Evolutionary conservation across 441 rosid species (phyloP).

Genomic region (Croton laevigatus): DNA sequence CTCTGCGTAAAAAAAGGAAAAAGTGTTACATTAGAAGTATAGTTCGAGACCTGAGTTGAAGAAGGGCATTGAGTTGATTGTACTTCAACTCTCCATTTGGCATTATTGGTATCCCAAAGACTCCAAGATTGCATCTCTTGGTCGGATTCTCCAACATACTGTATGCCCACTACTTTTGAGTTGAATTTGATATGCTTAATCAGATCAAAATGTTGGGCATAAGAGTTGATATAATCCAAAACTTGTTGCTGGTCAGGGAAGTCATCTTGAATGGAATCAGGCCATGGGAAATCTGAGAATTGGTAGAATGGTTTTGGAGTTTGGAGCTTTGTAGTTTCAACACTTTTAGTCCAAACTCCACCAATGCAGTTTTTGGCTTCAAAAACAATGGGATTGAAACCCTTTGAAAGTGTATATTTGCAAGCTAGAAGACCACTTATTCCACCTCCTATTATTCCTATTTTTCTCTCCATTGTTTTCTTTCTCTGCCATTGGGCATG

Average conservation of each 20-base stretch:
- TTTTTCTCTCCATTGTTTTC: conserved; percentile 3
- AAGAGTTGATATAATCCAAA: conserved; percentile 32
- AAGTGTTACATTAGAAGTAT: too few species aligned
- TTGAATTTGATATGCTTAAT: conserved; percentile 38
- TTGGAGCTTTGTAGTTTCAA: conserved; percentile 40
- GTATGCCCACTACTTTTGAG: conserved; percentile 30
- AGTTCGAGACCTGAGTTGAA: conserved; percentile 16
- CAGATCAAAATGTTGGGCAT: conserved; percentile 35
- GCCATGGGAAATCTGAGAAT: conserved; percentile 57
- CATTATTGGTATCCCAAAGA: conserved; percentile 31
- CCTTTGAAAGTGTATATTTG: conserved; percentile 39
- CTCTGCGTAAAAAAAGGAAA: too few species aligned
- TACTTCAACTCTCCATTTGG: conserved; percentile 34
- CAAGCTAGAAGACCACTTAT: conserved; percentile 51
- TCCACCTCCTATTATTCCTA: conserved; percentile 43
- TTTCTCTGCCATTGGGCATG: too few species aligned
- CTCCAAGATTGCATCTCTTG: conserved; percentile 33
- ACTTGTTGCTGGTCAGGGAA: conserved; percentile 35
- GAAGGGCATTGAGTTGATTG: conserved; percentile 12
- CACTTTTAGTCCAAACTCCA: conserved; percentile 42
- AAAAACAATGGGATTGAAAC: conserved; percentile 38
- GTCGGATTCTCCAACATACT: conserved; percentile 19
- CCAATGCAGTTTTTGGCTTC: conserved; percentile 33
- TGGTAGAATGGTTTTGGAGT: conserved; percentile 32
- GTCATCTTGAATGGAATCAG: conserved; percentile 23